Percentiles rank a stretch among this genome's conserved stretches.
Conservation (phyloP, 2,329 filamentous ascomycete species). For the Xylaria hypoxylon region DNA sequence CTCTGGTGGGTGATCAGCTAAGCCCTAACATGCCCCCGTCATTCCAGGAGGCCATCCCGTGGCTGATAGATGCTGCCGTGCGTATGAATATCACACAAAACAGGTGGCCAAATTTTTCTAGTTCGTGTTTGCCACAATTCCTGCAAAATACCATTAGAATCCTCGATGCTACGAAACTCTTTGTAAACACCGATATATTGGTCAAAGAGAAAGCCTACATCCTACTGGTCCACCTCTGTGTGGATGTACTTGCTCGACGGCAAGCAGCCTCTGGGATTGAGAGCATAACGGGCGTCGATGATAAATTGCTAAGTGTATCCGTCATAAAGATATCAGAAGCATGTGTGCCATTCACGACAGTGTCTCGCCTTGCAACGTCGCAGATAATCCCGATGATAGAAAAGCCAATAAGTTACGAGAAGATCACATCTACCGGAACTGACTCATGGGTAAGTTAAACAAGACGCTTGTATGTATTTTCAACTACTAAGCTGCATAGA, state of each 20-base stretch:
- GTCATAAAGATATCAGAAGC: constrained; percentile 55
- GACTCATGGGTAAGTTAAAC: constrained; percentile 57
- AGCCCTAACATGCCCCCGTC: constrained; percentile 50
- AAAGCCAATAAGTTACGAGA: constrained; percentile 51
- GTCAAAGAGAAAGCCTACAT: constrained; percentile 54
- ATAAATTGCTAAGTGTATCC: constrained; percentile 54
- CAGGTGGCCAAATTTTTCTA: constrained; percentile 51
- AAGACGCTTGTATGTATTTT: constrained; percentile 30
- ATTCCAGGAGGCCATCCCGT: constrained; percentile 58
- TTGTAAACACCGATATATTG: constrained; percentile 32
- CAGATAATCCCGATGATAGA: constrained; percentile 59
- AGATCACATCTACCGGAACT: constrained; percentile 50
- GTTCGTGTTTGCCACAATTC: constrained; percentile 51
- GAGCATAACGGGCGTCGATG: constrained; percentile 47
- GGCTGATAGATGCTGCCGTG: constrained; percentile 63
- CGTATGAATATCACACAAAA: constrained; percentile 57
- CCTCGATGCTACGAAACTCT: constrained; percentile 16
- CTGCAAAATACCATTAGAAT: constrained; percentile 50
- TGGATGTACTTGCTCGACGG: constrained; percentile 54
- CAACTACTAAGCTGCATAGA: constrained; percentile 47
- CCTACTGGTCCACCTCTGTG: constrained; percentile 57
- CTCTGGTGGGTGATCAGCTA: constrained; percentile 52
- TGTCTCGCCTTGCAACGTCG: constrained; percentile 57
- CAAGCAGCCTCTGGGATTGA: constrained; percentile 45
- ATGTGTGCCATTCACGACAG: constrained; percentile 48